Evolutionary conservation across 2,329 filamentous ascomycete genomes (phyloP).

Genomic region (Pseudogymnoascus sp.): DNA sequence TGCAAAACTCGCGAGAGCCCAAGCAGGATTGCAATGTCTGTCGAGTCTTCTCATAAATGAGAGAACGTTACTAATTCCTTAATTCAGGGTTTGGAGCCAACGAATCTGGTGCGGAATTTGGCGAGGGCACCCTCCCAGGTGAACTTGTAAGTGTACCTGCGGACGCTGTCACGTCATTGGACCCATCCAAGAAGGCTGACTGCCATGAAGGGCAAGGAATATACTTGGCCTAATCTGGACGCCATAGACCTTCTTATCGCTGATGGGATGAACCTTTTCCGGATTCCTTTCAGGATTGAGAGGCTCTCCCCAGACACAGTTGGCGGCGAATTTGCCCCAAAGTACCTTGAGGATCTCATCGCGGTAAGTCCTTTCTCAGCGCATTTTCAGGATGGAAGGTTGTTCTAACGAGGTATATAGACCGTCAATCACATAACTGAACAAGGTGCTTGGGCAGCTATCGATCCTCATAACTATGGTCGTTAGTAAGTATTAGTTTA

Average conservation of each 20-base stretch:
- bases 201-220: no score
- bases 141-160: no score
- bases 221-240: no score
- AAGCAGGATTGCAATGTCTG: neutral
- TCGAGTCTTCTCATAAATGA: neutral
- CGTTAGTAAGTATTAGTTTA: no score
- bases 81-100: no score
- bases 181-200: no score
- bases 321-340: conserved; percentile 33
- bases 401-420: no score
- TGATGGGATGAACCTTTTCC: conserved; percentile 40
- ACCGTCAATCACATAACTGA: conserved; percentile 36
- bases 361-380: no score
- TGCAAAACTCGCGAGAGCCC: neutral
- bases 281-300: conserved; percentile 50
- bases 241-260: conserved; percentile 41
- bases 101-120: conserved; percentile 55
- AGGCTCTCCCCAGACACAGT: conserved; percentile 40
- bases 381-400: no score
- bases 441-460: conserved; percentile 38
- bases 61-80: no score
- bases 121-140: conserved; percentile 48
- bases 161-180: no score
- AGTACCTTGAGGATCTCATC: conserved; percentile 37
- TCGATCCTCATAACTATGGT: conserved; percentile 43